These are phyloP conservation scores for Metschnikowia borealis DNA, from an alignment of 805 yeast genomes.

Conservation along the genomic window DNA sequence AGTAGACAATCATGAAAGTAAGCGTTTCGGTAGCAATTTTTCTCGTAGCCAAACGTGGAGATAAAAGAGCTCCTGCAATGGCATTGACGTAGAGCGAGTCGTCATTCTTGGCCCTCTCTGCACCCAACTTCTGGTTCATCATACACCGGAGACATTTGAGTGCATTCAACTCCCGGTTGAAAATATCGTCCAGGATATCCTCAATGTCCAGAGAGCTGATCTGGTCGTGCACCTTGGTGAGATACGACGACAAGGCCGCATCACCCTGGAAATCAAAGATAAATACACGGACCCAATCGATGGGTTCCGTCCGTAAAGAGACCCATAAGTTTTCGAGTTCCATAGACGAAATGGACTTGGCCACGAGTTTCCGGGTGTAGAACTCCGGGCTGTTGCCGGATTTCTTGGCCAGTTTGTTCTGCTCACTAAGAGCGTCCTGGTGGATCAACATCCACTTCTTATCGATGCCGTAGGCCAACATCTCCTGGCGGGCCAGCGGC, in stretches of 20 bases:
- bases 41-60: constrained; percentile 72
- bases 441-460: constrained; percentile 90
- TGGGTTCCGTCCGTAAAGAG: constrained; percentile 84
- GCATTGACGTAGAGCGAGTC: constrained; percentile 49
- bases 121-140: constrained; percentile 61
- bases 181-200: constrained; percentile 45
- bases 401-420: constrained; percentile 45
- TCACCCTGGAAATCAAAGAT: constrained; percentile 75
- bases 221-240: constrained; percentile 49
- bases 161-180: constrained; percentile 73
- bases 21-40: constrained; percentile 77
- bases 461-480: constrained; percentile 67
- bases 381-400: constrained; percentile 56
- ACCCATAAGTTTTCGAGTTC: constrained; percentile 86
- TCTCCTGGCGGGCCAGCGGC: constrained; percentile 67
- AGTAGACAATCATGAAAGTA: constrained; percentile 42
- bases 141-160: constrained; percentile 74
- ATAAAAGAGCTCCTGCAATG: constrained; percentile 66
- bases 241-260: constrained; percentile 62
- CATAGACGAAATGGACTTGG: constrained; percentile 60
- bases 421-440: constrained; percentile 80
- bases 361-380: constrained; percentile 71
- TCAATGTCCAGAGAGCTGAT: constrained; percentile 17
- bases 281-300: constrained; percentile 74
- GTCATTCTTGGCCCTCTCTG: constrained; percentile 50